Evolutionary conservation across 768 basidiomycete genomes (phyloP), one percentile per base, ranked within the genome.

Genomic region (Agrocybe pediades): DNA sequence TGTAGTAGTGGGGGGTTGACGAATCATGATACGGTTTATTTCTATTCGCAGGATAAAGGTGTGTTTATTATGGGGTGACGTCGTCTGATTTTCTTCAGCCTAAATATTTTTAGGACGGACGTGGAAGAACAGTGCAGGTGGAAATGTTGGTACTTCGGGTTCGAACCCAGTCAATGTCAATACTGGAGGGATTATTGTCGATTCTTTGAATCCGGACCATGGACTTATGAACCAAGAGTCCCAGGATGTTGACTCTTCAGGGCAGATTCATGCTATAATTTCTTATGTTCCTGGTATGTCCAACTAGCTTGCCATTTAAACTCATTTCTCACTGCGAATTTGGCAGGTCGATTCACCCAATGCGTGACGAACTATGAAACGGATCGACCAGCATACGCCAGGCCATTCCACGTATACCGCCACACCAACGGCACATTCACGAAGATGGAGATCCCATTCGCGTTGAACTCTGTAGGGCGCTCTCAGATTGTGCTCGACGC

Each of bases 151-250:
- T 16, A 75, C 71, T 2, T 77, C 76, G 4, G 76, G 75, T 2
- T 70, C 71, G 2, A 72, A 58, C 43, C 74, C 76, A 19, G 57
- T 77, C 2, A 74, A 72, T 50, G 76, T 79, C 44, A 78, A 75
- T 45, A 73, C 73, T 1, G 67, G 61, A 6, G 78, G 76, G 9
- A 74, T 78, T 15, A 73, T 77, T 48, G 65, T 77, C 21, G 78
- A 79, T 51, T 61, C 74, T 3, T 63, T 78, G 19, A 71, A 79
- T 47, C 74, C 78, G 9, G 74, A 79, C 54, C 78, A 79, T 57
- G 78, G 72, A 2, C 67, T 80, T n/a, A 78, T 80, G 75, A 80
- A 80, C 58, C 78, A 80, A 60, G 78, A 80, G 53, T 76, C 76
- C 0, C 78, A 80, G 63, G 72, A 68, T 16, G 72, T 78, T 2